A percentile compares a stretch with the other conserved stretches of the same genome.
These are phyloP conservation scores for Cytospora leucostoma DNA, from an alignment of 2,329 filamentous ascomycete genomes.

Conservation along the genomic window DNA sequence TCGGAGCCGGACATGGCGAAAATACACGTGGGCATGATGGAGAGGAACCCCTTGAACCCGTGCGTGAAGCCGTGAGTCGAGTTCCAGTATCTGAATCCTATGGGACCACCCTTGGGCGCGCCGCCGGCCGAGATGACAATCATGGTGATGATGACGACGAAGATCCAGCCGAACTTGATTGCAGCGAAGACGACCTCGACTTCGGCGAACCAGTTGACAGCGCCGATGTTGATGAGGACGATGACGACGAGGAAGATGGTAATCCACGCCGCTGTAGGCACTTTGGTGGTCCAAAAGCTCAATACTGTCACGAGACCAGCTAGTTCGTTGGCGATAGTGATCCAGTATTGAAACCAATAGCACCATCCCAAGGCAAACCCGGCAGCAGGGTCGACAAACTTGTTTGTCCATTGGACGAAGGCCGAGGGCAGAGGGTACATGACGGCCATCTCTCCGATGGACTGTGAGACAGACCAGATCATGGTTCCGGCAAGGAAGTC, in stretches of 20 bases:
- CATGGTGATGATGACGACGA: constrained; percentile 49
- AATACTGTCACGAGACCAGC: constrained; percentile 45
- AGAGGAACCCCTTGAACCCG: constrained; percentile 53
- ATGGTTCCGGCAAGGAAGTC: constrained; percentile 46
- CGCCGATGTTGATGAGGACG: constrained; percentile 42
- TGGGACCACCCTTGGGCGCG: constrained; percentile 38
- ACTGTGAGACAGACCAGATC: constrained; percentile 48
- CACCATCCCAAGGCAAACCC: constrained; percentile 50
- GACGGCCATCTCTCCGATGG: constrained; percentile 49
- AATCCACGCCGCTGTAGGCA: constrained; percentile 47
- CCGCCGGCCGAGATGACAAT: constrained; percentile 48
- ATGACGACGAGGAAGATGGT: constrained; percentile 46
- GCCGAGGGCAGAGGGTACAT: constrained; percentile 48
- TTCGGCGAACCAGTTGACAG: constrained; percentile 47
- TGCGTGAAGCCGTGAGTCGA: constrained; percentile 41
- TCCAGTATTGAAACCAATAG: constrained; percentile 48
- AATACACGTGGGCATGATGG: constrained; percentile 48
- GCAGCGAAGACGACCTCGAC: constrained; percentile 46
- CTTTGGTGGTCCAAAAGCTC: constrained; percentile 45
- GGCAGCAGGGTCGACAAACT: constrained; percentile 45
- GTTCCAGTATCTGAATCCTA: constrained; percentile 50
- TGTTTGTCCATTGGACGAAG: constrained; percentile 49
- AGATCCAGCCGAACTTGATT: constrained; percentile 51
- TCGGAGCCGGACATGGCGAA: constrained; percentile 56
- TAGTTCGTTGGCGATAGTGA: constrained; percentile 48